phyloP scores from a whole-genome alignment of 371 early-diverging fungal genomes.

The Fennellomyces sp. region DNA sequence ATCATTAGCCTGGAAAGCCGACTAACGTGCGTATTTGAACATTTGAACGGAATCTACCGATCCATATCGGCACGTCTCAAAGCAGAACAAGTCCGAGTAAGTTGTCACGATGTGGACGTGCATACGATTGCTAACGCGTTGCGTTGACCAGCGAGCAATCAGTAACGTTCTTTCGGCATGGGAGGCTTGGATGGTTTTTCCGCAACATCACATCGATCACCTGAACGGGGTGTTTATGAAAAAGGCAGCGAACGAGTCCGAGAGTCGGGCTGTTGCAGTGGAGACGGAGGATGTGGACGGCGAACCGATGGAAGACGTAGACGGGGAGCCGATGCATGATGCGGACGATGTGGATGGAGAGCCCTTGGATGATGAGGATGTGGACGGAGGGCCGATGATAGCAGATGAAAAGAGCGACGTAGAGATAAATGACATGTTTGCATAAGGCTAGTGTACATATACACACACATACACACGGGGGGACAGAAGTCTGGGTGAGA shows the following conservation, averaged over 20 bases:
- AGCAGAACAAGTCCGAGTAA: slow-evolving; percentile 82
- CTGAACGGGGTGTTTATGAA: slow-evolving; percentile 46
- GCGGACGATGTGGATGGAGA: slow-evolving; percentile 37
- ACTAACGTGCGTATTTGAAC: slow-evolving; percentile 70
- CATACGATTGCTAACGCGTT: too few species aligned
- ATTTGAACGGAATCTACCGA: slow-evolving; percentile 70
- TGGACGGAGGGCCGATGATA: slow-evolving; percentile 16
- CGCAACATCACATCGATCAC: slow-evolving; percentile 66
- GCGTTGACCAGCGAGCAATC: slow-evolving; percentile 69
- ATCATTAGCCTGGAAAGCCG: slow-evolving; percentile 63
- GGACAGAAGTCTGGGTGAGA: neutral
- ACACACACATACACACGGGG: neutral
- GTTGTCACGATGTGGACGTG: slow-evolving; percentile 10
- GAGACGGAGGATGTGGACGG: slow-evolving; percentile 38
- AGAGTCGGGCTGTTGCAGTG: neutral
- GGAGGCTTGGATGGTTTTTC: slow-evolving; percentile 91
- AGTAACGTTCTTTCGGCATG: slow-evolving; percentile 73
- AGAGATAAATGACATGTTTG: slow-evolving; percentile 20
- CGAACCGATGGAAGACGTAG: slow-evolving; percentile 46
- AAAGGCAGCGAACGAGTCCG: slow-evolving; percentile 12
- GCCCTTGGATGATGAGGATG: slow-evolving; percentile 27
- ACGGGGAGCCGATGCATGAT: slow-evolving; percentile 35
- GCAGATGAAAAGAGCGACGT: neutral
- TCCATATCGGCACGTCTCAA: slow-evolving; percentile 74
- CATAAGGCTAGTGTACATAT: slow-evolving; percentile 6